These are phyloP conservation scores for Rhodamnia argentea DNA, from an alignment of 345 rosid species.

Conservation along the genomic window DNA sequence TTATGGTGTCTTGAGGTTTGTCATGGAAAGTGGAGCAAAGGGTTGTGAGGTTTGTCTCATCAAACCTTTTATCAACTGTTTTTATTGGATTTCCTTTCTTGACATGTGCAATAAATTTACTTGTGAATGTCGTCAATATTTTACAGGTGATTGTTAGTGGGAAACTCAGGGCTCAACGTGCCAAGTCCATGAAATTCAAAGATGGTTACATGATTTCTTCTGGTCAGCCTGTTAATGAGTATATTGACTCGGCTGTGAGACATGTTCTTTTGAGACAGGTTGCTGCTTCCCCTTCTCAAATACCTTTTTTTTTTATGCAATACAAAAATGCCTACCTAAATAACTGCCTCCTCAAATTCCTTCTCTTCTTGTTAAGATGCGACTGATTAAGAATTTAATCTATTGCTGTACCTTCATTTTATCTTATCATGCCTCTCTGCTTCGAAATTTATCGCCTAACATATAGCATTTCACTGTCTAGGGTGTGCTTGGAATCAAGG, in stretches of 20 bases:
- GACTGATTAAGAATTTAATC: not conserved
- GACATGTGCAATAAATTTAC: not conserved
- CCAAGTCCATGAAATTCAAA: conserved; percentile 92
- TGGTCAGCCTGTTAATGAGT: conserved; percentile 85
- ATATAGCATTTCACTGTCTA: conserved; percentile 1
- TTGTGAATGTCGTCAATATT: not conserved
- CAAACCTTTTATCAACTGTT: not conserved
- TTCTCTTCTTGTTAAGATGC: not conserved
- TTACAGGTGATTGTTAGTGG: conserved; percentile 86
- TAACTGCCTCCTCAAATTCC: not conserved
- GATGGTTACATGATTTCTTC: conserved; percentile 97
- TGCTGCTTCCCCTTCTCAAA: not conserved
- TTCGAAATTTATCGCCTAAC: not conserved
- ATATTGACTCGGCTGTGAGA: conserved; percentile 83
- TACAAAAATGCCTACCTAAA: not conserved
- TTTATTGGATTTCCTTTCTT: not conserved
- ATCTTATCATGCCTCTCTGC: not conserved
- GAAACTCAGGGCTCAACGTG: conserved; percentile 81
- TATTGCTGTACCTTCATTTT: not conserved
- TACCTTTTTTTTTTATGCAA: not conserved
- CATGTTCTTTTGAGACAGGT: conserved; percentile 94
- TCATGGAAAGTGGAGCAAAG: conserved; percentile 90
- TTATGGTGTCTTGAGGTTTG: conserved; percentile 74
- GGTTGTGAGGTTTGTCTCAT: conserved; percentile 58
- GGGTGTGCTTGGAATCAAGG: conserved; percentile 91